phyloP scores from a whole-genome alignment of 805 yeast genomes.

The Barnettozyma salicaria region DNA sequence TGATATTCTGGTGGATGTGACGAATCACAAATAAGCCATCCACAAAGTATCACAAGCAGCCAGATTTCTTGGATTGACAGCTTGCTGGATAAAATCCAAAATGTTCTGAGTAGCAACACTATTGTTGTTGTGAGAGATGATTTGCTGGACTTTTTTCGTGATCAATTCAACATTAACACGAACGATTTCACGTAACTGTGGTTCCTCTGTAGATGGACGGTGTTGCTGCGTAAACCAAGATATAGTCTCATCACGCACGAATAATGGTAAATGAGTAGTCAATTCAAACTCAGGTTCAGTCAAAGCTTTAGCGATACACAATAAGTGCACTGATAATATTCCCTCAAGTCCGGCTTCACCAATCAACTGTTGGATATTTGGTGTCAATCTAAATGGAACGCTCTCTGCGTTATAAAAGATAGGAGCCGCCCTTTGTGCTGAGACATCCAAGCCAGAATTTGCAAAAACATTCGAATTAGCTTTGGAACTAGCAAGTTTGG shows the following conservation, averaged over 20 bases:
- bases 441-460: conserved; percentile 31
- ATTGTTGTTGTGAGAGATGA: conserved; percentile 51
- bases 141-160: conserved; percentile 67
- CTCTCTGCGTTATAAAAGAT: conserved; percentile 85
- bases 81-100: conserved; percentile 84
- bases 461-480: conserved; percentile 33
- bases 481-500: conserved; percentile 54
- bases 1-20: too few relatives aligned
- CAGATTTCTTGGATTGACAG: conserved; percentile 89
- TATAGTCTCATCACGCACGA: conserved; percentile 91
- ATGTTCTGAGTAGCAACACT: conserved; percentile 80
- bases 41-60: conserved; percentile 89
- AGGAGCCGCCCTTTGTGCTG: conserved; percentile 44
- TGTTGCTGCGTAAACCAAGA: conserved; percentile 92
- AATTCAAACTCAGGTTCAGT: conserved; percentile 89
- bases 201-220: conserved; percentile 75
- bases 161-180: conserved; percentile 82
- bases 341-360: conserved; percentile 96
- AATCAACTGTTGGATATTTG: conserved; percentile 87
- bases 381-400: conserved; percentile 94
- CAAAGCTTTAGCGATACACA: conserved; percentile 81
- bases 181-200: conserved; percentile 81
- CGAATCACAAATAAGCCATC: conserved; percentile 81
- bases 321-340: conserved; percentile 73
- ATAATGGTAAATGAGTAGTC: conserved; percentile 85